phyloP scores from a whole-genome alignment of 2,329 filamentous ascomycete genomes.

The Fusarium brachygibbosum region DNA sequence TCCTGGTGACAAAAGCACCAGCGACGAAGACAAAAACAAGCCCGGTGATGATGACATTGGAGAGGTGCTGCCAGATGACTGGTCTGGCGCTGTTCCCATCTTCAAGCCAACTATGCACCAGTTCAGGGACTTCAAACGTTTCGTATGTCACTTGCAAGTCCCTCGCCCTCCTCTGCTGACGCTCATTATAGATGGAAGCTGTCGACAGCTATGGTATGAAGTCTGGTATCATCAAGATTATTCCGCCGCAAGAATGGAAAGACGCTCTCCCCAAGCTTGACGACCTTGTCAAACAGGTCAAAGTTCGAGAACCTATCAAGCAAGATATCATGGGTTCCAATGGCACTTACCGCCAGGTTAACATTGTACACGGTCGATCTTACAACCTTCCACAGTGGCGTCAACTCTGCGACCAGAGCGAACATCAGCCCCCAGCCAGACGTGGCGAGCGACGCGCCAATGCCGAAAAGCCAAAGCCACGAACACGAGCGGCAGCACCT shows the following conservation, averaged over 20 bases:
- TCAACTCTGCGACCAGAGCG: constrained; percentile 90
- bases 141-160: constrained; percentile 68
- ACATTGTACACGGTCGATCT: constrained; percentile 93
- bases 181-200: constrained; percentile 73
- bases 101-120: constrained; percentile 97
- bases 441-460: constrained; percentile 83
- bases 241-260: constrained; percentile 94
- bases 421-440: constrained; percentile 93
- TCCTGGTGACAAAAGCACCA: constrained; percentile 47
- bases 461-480: constrained; percentile 64
- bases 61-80: constrained; percentile 87
- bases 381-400: constrained; percentile 99
- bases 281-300: constrained; percentile 89
- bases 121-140: constrained; percentile 92
- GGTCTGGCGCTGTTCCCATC: constrained; percentile 90
- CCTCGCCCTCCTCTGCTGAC: constrained; percentile 45
- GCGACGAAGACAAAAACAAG: constrained; percentile 56
- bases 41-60: constrained; percentile 73
- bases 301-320: constrained; percentile 96
- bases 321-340: constrained; percentile 98
- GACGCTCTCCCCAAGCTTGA: constrained; percentile 82
- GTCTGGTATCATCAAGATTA: constrained; percentile 95
- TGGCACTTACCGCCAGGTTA: constrained; percentile 96
- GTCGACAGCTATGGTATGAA: constrained; percentile 97
- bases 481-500: constrained; percentile 54